Conservation (phyloP, 306 rosid species). For the Acacia confusa region DNA sequence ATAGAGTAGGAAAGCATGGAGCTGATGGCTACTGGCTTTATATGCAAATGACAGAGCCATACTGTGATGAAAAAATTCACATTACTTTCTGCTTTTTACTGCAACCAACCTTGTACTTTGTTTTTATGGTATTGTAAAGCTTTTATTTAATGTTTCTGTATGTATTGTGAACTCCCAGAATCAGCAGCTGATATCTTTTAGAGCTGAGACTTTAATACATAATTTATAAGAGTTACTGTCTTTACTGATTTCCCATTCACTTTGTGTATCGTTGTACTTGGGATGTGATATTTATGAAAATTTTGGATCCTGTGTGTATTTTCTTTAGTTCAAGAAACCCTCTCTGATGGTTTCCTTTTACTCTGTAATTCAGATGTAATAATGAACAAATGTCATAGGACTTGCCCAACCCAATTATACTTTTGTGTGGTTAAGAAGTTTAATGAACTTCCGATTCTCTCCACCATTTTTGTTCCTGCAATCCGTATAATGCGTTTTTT, state of each 20-base stretch:
- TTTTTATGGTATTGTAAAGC: slow-evolving; percentile 30
- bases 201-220: slow-evolving; percentile 34
- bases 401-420: background rate
- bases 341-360: background rate
- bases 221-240: slow-evolving; percentile 31
- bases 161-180: slow-evolving; percentile 17
- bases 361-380: background rate
- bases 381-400: background rate
- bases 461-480: background rate
- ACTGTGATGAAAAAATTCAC: slow-evolving; percentile 5
- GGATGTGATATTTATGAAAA: slow-evolving; percentile 5
- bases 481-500: too few species aligned
- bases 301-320: background rate
- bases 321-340: background rate
- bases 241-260: slow-evolving; percentile 28
- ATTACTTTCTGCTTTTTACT: slow-evolving; percentile 29
- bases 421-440: background rate
- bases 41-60: slow-evolving; percentile 45
- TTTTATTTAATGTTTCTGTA: slow-evolving; percentile 16
- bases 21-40: slow-evolving; percentile 41
- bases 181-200: slow-evolving; percentile 33
- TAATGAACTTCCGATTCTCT: background rate
- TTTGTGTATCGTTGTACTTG: background rate
- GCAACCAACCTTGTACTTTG: slow-evolving; percentile 37
- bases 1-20: slow-evolving; percentile 23